Base-by-base conservation (phyloP, 2,329 filamentous ascomycete genomes). In the Aspergillus sp. region DNA sequence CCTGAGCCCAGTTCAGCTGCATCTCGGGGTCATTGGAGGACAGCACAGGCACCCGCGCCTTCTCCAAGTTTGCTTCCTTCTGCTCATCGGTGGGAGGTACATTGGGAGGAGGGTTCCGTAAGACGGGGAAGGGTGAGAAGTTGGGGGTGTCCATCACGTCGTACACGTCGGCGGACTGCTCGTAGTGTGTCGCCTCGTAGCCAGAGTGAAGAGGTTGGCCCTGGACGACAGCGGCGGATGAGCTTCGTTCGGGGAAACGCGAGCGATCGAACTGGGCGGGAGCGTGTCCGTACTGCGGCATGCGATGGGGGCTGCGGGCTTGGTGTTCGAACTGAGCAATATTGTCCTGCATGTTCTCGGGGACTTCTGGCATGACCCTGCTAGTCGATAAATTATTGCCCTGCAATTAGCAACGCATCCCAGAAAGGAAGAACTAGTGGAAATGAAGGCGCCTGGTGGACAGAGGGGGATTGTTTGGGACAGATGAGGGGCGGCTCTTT, bases 1-100 rank as follows among this genome's bases (percentile, higher is more conserved):
- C 95, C 73, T 96, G 91, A 46, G 95, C 94, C 95, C 95, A 99
- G 63, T 92, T 92, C 71, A 99, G 85, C 81, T 99, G 95, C 88
- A 96, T 96, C 69, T 96, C 90, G 53, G 96, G 92, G 75, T 99
- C 93, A 72, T 96, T 96, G 51, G 93, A 97, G 73, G 93, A 92
- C 65, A 99, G 84, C 41, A 98, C 94, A 62, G 91, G 86, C 64
- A 91, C 81, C 59, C 94, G 88, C 38, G 93, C 92, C 74, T 89
- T 90, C 81, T 96, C 95, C 57, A 99, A 80, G 53, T 92, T 93
- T 31, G 90, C 88, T 77, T 97, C 95, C 78, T 96, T 93, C 74
- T 97, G 92, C 68, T 97, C 93, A 77, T 98, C 93, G 60, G 92
- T 93, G 1, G 92, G 92, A 13, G 95, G 95, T 22, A 99, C 90